Conservation (phyloP, 169 alveolate species). For the Babesia gibsoni region DNA sequence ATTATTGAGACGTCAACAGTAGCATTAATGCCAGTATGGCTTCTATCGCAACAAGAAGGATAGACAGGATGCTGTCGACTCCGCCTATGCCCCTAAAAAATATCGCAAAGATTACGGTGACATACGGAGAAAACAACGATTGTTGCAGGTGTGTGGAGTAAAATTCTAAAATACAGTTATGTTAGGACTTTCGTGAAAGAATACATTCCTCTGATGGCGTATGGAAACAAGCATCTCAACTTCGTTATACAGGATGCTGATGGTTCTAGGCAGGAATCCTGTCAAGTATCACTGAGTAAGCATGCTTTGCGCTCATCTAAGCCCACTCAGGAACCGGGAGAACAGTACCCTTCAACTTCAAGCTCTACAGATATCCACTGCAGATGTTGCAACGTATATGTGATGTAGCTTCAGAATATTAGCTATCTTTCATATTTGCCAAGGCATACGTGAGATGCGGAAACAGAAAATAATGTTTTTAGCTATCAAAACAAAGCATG, state of each 20-base stretch:
- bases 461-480: no score
- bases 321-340: slow-evolving; percentile 6
- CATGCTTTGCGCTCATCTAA: neutral
- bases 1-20: no score
- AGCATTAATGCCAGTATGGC: slow-evolving; percentile 1
- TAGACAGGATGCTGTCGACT: slow-evolving; percentile 24
- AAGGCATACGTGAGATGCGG: neutral
- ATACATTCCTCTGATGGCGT: slow-evolving; percentile 41
- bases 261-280: neutral
- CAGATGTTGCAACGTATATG: slow-evolving; percentile 45
- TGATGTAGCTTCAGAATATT: neutral
- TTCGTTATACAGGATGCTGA: neutral
- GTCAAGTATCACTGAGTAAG: neutral
- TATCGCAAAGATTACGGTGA: neutral
- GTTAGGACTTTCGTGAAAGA: slow-evolving; percentile 31
- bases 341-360: slow-evolving; percentile 13
- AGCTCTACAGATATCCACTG: slow-evolving; percentile 43
- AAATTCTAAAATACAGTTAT: neutral
- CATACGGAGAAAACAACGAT: neutral
- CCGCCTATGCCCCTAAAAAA: slow-evolving; percentile 14
- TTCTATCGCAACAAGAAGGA: slow-evolving; percentile 21
- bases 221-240: slow-evolving; percentile 42
- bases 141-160: slow-evolving; percentile 7
- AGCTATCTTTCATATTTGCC: neutral
- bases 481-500: no score